A percentile compares a stretch with the other conserved stretches of the same genome.
Conservation (phyloP, 495 filamentous ascomycete genomes). For the Parathielavia appendiculata region DNA sequence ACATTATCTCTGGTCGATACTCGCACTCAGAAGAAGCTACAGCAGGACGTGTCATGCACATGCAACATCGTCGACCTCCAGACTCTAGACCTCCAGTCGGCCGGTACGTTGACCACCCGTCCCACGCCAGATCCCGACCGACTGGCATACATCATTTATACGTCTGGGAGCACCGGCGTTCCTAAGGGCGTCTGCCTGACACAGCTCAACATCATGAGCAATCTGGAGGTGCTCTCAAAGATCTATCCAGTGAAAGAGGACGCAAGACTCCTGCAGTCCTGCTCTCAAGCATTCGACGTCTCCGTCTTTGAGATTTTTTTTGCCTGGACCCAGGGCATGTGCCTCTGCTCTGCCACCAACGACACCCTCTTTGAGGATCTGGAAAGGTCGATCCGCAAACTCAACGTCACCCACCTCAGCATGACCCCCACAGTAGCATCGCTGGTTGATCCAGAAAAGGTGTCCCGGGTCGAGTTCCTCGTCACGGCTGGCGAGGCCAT, state of each 20-base stretch:
- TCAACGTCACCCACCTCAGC: conserved; percentile 67
- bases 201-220: conserved; percentile 61
- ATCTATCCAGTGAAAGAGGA: conserved; percentile 51
- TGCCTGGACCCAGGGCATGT: conserved; percentile 66
- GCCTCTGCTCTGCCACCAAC: conserved; percentile 62
- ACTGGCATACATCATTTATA: conserved; percentile 59
- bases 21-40: conserved; percentile 14
- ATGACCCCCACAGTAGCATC: conserved; percentile 74
- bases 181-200: conserved; percentile 70
- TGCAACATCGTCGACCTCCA: conserved; percentile 37
- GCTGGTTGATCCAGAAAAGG: conserved; percentile 53
- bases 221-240: conserved; percentile 53
- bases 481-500: conserved; percentile 68
- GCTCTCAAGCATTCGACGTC: conserved; percentile 69
- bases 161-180: conserved; percentile 59
- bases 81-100: conserved; percentile 20
- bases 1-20: conserved; percentile 43
- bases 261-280: conserved; percentile 62
- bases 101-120: conserved; percentile 30
- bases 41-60: conserved; percentile 25
- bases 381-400: conserved; percentile 49
- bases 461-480: conserved; percentile 61
- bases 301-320: conserved; percentile 81
- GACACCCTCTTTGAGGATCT: conserved; percentile 61
- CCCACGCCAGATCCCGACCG: conserved; percentile 34